Conservation (phyloP, 1,284 basidiomycete species). For the Erythrobasidium hasegawianum region DNA sequence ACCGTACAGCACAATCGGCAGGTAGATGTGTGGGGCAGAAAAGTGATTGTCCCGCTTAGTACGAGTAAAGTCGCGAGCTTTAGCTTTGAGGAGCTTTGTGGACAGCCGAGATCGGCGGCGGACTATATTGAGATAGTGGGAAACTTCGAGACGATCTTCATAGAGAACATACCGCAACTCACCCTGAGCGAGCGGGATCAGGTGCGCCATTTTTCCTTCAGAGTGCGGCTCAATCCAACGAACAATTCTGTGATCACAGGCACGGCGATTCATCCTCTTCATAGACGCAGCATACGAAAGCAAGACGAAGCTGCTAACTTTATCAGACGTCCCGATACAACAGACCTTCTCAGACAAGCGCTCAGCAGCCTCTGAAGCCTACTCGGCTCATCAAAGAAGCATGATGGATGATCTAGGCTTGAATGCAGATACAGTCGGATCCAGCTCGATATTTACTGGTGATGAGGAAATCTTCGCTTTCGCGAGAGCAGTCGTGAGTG, state of each 20-base stretch:
- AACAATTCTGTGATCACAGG: slow-evolving; percentile 56
- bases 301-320: slow-evolving; percentile 84
- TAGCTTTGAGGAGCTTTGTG: slow-evolving; percentile 81
- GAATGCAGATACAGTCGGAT: slow-evolving; percentile 64
- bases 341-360: slow-evolving; percentile 75
- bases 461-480: slow-evolving; percentile 95
- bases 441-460: slow-evolving; percentile 80
- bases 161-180: slow-evolving; percentile 81
- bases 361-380: slow-evolving; percentile 45
- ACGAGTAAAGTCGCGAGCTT: slow-evolving; percentile 73
- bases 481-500: slow-evolving; percentile 67
- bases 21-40: slow-evolving; percentile 83
- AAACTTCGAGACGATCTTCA: slow-evolving; percentile 80
- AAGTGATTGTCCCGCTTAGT: slow-evolving; percentile 72
- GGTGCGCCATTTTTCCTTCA: slow-evolving; percentile 53
- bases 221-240: neutral
- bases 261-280: slow-evolving; percentile 93
- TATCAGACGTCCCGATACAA: slow-evolving; percentile 83
- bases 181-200: slow-evolving; percentile 81
- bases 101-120: slow-evolving; percentile 81
- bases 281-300: slow-evolving; percentile 91
- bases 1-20: slow-evolving; percentile 63
- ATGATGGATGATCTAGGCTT: slow-evolving; percentile 27
- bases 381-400: slow-evolving; percentile 46
- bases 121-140: slow-evolving; percentile 94